Evolutionary conservation across 805 yeast species (phyloP).

Genomic region (Candida ipomoeae): DNA sequence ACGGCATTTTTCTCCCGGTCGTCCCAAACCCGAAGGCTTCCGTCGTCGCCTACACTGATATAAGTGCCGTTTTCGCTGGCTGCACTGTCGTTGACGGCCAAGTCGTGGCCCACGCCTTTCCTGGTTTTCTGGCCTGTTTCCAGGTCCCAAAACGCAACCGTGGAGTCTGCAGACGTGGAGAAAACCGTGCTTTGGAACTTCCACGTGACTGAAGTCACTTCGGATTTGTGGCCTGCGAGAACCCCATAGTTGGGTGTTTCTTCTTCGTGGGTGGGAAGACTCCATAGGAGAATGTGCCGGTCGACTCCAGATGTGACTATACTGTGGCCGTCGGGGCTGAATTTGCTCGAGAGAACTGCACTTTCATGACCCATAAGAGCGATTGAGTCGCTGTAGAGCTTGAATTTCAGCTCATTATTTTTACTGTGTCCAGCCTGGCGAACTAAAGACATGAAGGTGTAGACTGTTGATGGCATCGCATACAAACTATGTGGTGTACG

Average conservation of each 20-base stretch:
- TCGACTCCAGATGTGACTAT: slow-evolving; percentile 67
- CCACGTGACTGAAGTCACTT: slow-evolving; percentile 62
- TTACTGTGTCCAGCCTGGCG: not conserved
- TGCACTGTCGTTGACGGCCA: slow-evolving; percentile 54
- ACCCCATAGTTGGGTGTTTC: slow-evolving; percentile 41
- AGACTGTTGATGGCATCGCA: not conserved
- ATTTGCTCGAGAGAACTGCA: slow-evolving; percentile 48
- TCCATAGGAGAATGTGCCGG: slow-evolving; percentile 45
- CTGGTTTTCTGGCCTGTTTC: slow-evolving; percentile 51
- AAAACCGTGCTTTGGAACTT: slow-evolving; percentile 35
- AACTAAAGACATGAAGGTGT: slow-evolving; percentile 8
- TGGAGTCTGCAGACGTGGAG: slow-evolving; percentile 58
- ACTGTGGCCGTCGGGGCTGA: slow-evolving; percentile 46
- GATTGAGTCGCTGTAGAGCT: slow-evolving; percentile 27
- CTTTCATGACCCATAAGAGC: slow-evolving; percentile 51
- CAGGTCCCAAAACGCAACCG: slow-evolving; percentile 61
- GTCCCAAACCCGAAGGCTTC: slow-evolving; percentile 62
- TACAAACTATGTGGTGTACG: slow-evolving; percentile 4
- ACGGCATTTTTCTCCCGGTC: slow-evolving; percentile 47
- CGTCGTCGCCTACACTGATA: slow-evolving; percentile 63
- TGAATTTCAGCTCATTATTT: not conserved
- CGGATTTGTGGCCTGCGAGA: slow-evolving; percentile 56
- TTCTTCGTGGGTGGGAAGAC: slow-evolving; percentile 28
- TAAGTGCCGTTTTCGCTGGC: slow-evolving; percentile 28
- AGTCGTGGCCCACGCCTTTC: slow-evolving; percentile 49